These are phyloP conservation scores for Colletotrichum camelliae DNA, from an alignment of 2,329 filamentous ascomycete species.

Conservation along the genomic window DNA sequence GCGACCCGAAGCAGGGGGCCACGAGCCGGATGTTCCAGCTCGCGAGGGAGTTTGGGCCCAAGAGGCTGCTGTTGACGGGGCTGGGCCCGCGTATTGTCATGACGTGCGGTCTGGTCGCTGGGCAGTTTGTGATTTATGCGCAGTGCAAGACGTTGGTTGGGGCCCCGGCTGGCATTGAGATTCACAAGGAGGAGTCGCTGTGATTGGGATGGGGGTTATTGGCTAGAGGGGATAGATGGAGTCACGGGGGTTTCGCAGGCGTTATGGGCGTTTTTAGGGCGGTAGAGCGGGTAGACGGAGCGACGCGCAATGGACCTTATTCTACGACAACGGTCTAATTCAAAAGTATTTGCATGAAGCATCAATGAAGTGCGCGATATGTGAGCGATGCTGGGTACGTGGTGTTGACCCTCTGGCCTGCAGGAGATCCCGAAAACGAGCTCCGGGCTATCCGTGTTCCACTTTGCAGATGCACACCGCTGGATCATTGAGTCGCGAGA, in stretches of 20 bases:
- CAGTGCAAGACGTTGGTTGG: slow-evolving; percentile 59
- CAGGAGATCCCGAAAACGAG: not conserved
- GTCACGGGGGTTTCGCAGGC: not conserved
- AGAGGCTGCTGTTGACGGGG: slow-evolving; percentile 50
- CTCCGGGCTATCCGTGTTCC: not conserved
- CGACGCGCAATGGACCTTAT: not conserved
- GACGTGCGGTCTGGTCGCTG: slow-evolving; percentile 58
- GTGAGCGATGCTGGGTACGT: accelerated
- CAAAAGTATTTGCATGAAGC: not conserved
- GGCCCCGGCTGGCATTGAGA: slow-evolving; percentile 56
- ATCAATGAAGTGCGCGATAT: not conserved
- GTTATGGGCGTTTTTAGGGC: not conserved
- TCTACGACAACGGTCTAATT: not conserved
- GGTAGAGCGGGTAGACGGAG: not conserved
- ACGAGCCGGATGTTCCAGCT: slow-evolving; percentile 59
- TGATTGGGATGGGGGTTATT: not conserved
- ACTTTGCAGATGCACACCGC: accelerated
- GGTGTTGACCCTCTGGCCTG: not conserved
- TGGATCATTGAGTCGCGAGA: accelerated
- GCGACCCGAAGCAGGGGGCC: slow-evolving; percentile 51
- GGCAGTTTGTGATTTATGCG: slow-evolving; percentile 61
- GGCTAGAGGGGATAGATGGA: not conserved
- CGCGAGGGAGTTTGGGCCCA: slow-evolving; percentile 55
- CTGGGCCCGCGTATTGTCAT: slow-evolving; percentile 57
- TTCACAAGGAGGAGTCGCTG: slow-evolving; percentile 49